Percentiles rank a stretch among this genome's conserved stretches.
These are phyloP conservation scores for Penicillium coffeae DNA, from an alignment of 495 filamentous ascomycete species.

Conservation along the genomic window DNA sequence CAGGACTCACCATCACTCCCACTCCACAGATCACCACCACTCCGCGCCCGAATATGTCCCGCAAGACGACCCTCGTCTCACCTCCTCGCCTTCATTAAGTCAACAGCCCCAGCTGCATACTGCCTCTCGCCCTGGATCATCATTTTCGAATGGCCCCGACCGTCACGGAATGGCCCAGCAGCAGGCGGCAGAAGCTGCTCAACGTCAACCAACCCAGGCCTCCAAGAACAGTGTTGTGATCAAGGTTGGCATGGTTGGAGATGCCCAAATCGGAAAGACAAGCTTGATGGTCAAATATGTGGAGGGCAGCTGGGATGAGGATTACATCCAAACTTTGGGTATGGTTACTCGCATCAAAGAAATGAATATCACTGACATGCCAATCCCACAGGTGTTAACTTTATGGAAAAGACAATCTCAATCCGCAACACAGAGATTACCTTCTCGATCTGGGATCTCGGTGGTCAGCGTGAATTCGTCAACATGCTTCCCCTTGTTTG, in stretches of 20 bases:
- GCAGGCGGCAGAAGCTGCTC: slow-evolving; percentile 39
- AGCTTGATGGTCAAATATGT: slow-evolving; percentile 99
- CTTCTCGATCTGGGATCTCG: slow-evolving; percentile 98
- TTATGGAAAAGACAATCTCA: slow-evolving; percentile 99
- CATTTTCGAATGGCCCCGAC: slow-evolving; percentile 45
- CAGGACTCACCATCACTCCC: slow-evolving; percentile 41
- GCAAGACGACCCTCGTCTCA: slow-evolving; percentile 42
- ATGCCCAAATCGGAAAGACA: slow-evolving; percentile 98
- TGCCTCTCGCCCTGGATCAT: slow-evolving; percentile 49
- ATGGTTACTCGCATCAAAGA: slow-evolving; percentile 17
- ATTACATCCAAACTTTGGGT: slow-evolving; percentile 98
- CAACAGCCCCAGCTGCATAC: slow-evolving; percentile 42
- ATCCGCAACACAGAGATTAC: slow-evolving; percentile 99
- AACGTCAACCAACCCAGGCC: slow-evolving; percentile 38
- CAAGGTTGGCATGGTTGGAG: slow-evolving; percentile 99
- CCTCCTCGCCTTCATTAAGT: slow-evolving; percentile 33
- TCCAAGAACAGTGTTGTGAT: slow-evolving; percentile 89
- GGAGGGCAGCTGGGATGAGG: slow-evolving; percentile 98
- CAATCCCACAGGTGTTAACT: slow-evolving; percentile 72
- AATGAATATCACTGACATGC: background rate
- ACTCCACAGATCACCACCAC: slow-evolving; percentile 41
- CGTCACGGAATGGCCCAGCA: slow-evolving; percentile 37
- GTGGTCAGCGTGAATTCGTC: slow-evolving; percentile 96
- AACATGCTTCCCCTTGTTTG: slow-evolving; percentile 99
- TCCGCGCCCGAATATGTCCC: slow-evolving; percentile 39